These are phyloP conservation scores for thale cress (Arabidopsis thaliana) DNA, from an alignment of 345 rosid species.

Conservation along the genomic window DNA sequence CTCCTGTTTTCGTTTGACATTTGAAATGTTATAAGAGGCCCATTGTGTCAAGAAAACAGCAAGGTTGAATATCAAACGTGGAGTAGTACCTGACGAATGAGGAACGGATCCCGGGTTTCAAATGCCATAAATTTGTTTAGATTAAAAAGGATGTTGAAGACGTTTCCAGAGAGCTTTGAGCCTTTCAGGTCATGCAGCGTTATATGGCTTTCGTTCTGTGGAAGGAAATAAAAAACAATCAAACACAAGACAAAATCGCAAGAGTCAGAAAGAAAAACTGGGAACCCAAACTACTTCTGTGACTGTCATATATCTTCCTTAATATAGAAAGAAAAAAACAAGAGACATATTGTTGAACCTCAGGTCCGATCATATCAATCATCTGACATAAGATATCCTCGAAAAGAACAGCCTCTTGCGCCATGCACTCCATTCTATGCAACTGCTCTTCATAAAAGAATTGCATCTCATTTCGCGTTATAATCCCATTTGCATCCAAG, in stretches of 20 bases:
- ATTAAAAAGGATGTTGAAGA: conserved; percentile 93
- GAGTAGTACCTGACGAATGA: conserved; percentile 84
- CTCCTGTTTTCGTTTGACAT: conserved; percentile 60
- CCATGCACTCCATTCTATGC: conserved; percentile 99
- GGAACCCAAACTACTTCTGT: background rate
- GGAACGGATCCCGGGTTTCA: conserved; percentile 95
- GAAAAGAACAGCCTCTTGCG: conserved; percentile 95
- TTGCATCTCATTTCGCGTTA: conserved; percentile 89
- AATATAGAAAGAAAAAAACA: background rate
- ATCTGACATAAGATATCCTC: conserved; percentile 97
- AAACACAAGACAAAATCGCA: conserved; percentile 8
- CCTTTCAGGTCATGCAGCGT: conserved; percentile 76
- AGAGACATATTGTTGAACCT: conserved; percentile 55
- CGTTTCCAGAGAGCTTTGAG: conserved; percentile 87
- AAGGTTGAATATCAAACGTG: background rate
- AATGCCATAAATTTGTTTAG: conserved; percentile 97
- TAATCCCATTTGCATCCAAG: conserved; percentile 89
- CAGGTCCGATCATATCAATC: conserved; percentile 94
- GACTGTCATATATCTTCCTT: background rate
- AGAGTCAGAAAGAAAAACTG: background rate
- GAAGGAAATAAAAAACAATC: conserved; percentile 21
- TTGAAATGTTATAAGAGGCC: background rate
- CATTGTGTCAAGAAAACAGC: background rate
- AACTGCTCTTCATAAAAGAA: conserved; percentile 95
- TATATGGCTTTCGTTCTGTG: conserved; percentile 75